phyloP scores from a whole-genome alignment of 805 yeast species.

The Teunomyces stri region DNA sequence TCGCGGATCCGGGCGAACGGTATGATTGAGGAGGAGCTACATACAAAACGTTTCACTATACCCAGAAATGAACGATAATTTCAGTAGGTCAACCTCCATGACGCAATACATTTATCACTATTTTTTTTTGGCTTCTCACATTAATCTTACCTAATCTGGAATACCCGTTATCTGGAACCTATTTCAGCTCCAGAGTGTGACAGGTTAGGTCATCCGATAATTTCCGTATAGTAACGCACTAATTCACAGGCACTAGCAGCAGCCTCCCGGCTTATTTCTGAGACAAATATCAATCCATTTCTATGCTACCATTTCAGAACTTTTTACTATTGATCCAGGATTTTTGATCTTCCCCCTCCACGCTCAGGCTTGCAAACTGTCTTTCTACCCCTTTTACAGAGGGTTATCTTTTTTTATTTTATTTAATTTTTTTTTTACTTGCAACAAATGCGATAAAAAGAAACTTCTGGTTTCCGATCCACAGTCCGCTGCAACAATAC shows the following conservation, averaged over 20 bases:
- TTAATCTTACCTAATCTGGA: background rate
- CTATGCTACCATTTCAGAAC: background rate
- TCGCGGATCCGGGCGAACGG: background rate
- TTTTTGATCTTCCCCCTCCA: background rate
- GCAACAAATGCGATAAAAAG: background rate
- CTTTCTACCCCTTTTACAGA: background rate
- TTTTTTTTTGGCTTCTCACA: background rate
- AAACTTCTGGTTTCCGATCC: background rate
- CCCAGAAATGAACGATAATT: background rate
- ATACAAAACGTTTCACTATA: background rate
- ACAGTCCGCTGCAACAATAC: background rate
- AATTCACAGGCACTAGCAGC: background rate
- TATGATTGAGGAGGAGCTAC: background rate
- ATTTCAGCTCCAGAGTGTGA: too few species aligned
- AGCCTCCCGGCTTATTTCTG: background rate
- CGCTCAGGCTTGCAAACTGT: too few species aligned
- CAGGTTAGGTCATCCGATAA: background rate
- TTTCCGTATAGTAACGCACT: background rate
- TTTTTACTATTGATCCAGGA: background rate
- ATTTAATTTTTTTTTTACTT: background rate
- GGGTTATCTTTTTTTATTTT: background rate
- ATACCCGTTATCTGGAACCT: background rate
- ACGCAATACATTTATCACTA: background rate
- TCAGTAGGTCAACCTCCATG: background rate
- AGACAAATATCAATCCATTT: background rate